Evolutionary conservation across 768 basidiomycete species (phyloP).

Genomic region (Tephrocybe sp.): DNA sequence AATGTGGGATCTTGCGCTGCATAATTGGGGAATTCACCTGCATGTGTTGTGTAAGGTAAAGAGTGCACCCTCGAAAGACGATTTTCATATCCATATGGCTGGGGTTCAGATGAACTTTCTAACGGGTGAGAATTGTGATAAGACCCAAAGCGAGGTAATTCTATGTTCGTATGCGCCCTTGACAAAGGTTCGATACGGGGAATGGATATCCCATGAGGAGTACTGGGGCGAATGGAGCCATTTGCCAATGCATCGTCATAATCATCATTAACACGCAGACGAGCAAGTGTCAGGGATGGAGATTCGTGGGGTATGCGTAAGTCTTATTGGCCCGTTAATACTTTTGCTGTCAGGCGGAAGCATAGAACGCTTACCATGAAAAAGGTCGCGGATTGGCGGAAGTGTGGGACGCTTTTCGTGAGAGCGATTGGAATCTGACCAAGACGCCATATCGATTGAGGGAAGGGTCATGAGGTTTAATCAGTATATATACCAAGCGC

Average conservation of each 20-base stretch:
- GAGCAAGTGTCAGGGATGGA: conserved; percentile 38
- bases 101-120: not conserved
- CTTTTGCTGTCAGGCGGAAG: not conserved
- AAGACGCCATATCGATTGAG: conserved; percentile 22
- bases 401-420: conserved; percentile 52
- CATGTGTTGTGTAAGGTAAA: not conserved
- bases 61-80: conserved; percentile 1
- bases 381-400: conserved; percentile 69
- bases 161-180: not conserved
- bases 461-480: not conserved
- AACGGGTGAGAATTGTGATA: not conserved
- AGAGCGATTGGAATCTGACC: conserved; percentile 27
- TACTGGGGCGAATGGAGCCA: conserved; percentile 7
- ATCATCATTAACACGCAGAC: conserved; percentile 40
- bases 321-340: conserved; percentile 6
- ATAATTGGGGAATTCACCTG: not conserved
- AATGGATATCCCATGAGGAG: conserved; percentile 1
- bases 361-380: conserved; percentile 42
- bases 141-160: conserved; percentile 1
- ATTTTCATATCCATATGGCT: not conserved
- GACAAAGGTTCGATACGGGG: not conserved
- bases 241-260: conserved; percentile 17
- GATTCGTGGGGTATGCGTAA: conserved; percentile 25
- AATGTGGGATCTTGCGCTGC: not conserved
- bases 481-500: conserved; percentile 13